Percentiles rank a stretch among this genome's conserved stretches.
phyloP scores from a whole-genome alignment of 495 filamentous ascomycete species.

The Aspergillus steynii region DNA sequence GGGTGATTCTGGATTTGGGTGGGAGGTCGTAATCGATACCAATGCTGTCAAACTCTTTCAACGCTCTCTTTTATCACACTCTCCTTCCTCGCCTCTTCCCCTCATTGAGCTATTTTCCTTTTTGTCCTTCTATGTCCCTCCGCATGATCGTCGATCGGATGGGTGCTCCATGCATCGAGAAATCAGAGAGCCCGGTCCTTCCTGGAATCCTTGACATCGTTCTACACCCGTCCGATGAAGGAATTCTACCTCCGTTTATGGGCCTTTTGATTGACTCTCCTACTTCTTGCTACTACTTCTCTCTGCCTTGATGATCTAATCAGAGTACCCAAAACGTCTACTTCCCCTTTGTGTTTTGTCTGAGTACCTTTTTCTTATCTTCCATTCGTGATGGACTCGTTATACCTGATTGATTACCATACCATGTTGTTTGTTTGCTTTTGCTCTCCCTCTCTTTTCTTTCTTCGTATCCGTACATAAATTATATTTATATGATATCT shows the following conservation, averaged over 20 bases:
- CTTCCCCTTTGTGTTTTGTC: background rate
- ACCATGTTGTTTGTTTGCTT: constrained; percentile 2
- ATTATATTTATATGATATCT: constrained; percentile 12
- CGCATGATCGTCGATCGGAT: background rate
- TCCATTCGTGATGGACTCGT: background rate
- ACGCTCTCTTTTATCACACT: constrained; percentile 1
- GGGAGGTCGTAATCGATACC: constrained; percentile 3
- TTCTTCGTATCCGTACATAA: background rate
- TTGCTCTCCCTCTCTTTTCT: constrained; percentile 9
- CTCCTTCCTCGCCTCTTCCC: constrained; percentile 1
- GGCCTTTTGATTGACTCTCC: background rate
- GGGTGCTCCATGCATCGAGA: background rate
- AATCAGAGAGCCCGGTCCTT: background rate
- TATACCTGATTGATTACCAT: background rate
- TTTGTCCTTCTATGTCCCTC: constrained; percentile 5
- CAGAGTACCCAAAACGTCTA: background rate
- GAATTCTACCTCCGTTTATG: background rate
- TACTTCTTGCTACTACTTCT: background rate
- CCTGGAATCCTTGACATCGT: background rate
- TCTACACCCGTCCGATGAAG: background rate
- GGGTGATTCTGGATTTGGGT: background rate
- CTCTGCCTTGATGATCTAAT: background rate
- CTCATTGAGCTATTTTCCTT: constrained; percentile 10
- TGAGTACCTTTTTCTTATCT: background rate
- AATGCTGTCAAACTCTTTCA: background rate